Percentiles rank a stretch among this genome's conserved stretches.
Evolutionary conservation across 148 eudicot species (phyloP).

Genomic region (Hydrangea macrophylla): DNA sequence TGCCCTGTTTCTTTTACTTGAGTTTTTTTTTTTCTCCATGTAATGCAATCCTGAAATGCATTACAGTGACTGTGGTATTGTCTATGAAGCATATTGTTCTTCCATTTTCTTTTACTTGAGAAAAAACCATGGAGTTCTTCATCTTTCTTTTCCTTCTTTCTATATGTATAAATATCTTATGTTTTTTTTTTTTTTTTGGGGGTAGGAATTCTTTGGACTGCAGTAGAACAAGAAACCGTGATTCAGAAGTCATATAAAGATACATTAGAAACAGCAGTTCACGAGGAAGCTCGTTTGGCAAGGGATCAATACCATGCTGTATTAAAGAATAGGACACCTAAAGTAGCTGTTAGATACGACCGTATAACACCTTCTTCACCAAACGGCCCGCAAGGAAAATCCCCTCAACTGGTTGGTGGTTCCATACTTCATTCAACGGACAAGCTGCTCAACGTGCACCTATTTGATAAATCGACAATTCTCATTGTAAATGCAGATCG

Average conservation of each 20-base stretch:
- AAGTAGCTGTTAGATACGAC: constrained; percentile 16
- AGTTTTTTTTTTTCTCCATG: too few relatives aligned
- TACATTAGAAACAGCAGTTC: constrained; percentile 4
- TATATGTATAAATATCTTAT: constrained; percentile 2
- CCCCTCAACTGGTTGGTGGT: constrained; percentile 42
- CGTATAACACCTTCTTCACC: constrained; percentile 12
- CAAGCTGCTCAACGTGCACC: constrained; percentile 38
- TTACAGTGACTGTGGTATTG: not conserved
- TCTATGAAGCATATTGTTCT: not conserved
- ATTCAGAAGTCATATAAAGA: constrained; percentile 18
- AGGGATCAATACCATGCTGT: constrained; percentile 28
- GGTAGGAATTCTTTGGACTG: constrained; percentile 39
- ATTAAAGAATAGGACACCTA: constrained; percentile 21
- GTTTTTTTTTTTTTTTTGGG: too few relatives aligned
- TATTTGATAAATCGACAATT: constrained; percentile 49
- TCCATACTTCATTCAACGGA: constrained; percentile 70
- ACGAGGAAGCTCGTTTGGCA: constrained; percentile 16
- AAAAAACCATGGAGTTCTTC: too few relatives aligned
- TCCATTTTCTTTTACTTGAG: not conserved
- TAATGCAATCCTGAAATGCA: not conserved
- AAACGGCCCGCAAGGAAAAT: constrained; percentile 11
- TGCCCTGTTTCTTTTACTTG: not conserved
- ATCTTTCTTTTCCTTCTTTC: not conserved
- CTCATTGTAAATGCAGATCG: constrained; percentile 63
- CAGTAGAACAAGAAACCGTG: constrained; percentile 20